A percentile compares a stretch with the other conserved stretches of the same genome.
phyloP scores from a whole-genome alignment of 345 rosid species.

The Raphanus sativus region DNA sequence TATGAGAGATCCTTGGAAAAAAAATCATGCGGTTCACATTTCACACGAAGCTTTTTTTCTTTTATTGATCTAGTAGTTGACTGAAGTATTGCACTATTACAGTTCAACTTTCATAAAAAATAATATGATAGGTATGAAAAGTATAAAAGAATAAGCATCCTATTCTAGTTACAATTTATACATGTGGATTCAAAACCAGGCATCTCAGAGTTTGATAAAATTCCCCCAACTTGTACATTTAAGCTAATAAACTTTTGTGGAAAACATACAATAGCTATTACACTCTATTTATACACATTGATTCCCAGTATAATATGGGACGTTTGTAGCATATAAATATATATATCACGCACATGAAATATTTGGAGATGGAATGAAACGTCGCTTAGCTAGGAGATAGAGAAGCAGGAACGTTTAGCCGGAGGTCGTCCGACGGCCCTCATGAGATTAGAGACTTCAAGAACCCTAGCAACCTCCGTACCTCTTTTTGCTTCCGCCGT shows the following conservation, averaged over 20 bases:
- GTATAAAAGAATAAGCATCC: neutral
- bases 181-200: neutral
- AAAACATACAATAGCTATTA: neutral
- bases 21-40: neutral
- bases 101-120: neutral
- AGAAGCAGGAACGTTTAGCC: conserved; percentile 77
- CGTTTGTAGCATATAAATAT: neutral
- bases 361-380: neutral
- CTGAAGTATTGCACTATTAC: neutral
- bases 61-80: neutral
- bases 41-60: neutral
- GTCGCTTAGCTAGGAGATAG: conserved; percentile 20
- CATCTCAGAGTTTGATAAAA: neutral
- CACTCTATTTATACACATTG: conserved; percentile 15
- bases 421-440: conserved; percentile 93
- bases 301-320: conserved; percentile 10
- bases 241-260: neutral
- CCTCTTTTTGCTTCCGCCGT: conserved; percentile 6
- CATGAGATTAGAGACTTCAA: neutral
- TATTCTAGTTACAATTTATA: neutral
- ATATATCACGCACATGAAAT: neutral
- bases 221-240: neutral
- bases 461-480: neutral
- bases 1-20: neutral
- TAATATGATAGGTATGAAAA: neutral